Base-by-base conservation (phyloP, 768 basidiomycete species). In the Suillus luteus region DNA sequence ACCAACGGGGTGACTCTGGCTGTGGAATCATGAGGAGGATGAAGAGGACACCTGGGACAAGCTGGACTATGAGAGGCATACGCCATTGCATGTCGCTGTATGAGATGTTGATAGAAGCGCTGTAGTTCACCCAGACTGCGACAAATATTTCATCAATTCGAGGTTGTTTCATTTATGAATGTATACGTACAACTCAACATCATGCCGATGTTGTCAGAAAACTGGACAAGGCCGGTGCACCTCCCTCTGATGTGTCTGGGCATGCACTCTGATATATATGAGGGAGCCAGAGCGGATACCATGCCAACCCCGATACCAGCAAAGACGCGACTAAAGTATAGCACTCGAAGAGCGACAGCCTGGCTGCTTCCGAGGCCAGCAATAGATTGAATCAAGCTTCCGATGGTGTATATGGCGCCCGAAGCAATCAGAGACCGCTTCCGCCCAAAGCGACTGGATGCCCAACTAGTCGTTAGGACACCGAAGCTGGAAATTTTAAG, bases 241-340 rank as follows among this genome's bases (percentile, higher is more conserved):
- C 81, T 73, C 4, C 82, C 81, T 24, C 82, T 74, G 41, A 83
- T 81, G 12, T 74, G 69, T 60, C 67, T 75, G 1, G 81, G 81
- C 12, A 76, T 76, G 58, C 75, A 81, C 68, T 83, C 82, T 3
- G 81, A 82, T 9, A 82, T 77, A 61, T 82, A 83, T 3, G 79
- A 73, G 19, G 81, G 81, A 2, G 80, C 79, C 7, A 82, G 70
- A 1, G 80, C 79, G 7, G 77, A 77, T 4, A 81, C 77, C 78
- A 80, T 80, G 6, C 85, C 84, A 41, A 86, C 83, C 1, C 86
- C 85, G 57, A 86, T 74, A 8, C 87, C 86, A 10, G 82, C 79
- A 0, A 88, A 67, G 72, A 86, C 86, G 15, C 84, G 78, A 46
- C 78, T 75, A 68, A 78, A 78, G 65, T 78, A 80, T 14, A 80